These are phyloP conservation scores for Wickerhamomyces xylosicus DNA, from an alignment of 805 yeast genomes.

Conservation along the genomic window DNA sequence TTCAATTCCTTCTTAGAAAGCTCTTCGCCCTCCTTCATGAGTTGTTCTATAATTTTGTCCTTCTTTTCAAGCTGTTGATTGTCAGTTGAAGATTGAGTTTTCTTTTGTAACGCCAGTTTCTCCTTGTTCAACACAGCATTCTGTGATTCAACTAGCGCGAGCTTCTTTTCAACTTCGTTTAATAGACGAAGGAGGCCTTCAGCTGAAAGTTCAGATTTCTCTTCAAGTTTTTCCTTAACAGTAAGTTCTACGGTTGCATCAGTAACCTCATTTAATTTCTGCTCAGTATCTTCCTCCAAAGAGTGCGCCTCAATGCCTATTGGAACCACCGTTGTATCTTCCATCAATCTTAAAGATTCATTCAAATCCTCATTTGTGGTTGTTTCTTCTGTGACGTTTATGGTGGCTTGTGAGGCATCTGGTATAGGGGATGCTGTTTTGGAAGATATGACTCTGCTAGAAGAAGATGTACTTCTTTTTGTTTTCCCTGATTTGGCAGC, in stretches of 20 bases:
- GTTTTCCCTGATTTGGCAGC: conserved; percentile 49
- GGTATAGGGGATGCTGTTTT: conserved; percentile 4
- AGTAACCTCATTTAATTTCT: background rate
- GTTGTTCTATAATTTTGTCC: conserved; percentile 50
- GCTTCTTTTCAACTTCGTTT: conserved; percentile 8
- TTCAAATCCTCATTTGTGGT: conserved; percentile 4
- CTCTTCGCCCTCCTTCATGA: conserved; percentile 68
- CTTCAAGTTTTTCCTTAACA: background rate
- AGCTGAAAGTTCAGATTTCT: background rate
- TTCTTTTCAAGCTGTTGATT: conserved; percentile 22
- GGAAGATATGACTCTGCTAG: conserved; percentile 1
- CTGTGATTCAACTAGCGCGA: conserved; percentile 8
- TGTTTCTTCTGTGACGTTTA: too few species aligned
- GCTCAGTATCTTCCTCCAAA: background rate
- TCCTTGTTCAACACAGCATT: conserved; percentile 11
- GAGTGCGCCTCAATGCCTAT: background rate
- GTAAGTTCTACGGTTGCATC: conserved; percentile 12
- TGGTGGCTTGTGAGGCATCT: too few species aligned
- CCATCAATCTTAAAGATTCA: background rate
- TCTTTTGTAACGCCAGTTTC: conserved; percentile 11
- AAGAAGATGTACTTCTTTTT: conserved; percentile 14
- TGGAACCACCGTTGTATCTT: background rate
- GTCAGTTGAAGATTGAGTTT: conserved; percentile 1
- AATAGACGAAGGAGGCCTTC: background rate
- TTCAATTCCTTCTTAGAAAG: conserved; percentile 63